Percentiles rank a stretch among this genome's conserved stretches.
Evolutionary conservation across 1,284 basidiomycete species (phyloP).

Genomic region (Boletellus sp.): DNA sequence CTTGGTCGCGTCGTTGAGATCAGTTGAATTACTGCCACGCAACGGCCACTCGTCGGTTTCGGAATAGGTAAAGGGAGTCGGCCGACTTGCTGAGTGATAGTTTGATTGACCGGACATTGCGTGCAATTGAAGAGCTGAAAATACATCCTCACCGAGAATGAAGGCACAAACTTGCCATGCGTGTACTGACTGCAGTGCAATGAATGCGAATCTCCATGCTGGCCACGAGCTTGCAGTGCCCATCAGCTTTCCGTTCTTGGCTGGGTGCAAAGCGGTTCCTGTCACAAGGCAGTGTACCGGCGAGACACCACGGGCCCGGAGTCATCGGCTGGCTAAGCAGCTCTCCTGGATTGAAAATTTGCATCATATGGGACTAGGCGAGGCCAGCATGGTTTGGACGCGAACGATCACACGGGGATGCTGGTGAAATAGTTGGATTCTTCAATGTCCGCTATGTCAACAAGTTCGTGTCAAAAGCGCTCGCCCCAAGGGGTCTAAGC

Average conservation of each 20-base stretch:
- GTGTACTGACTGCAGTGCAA: too few relatives aligned
- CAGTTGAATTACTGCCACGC: background rate
- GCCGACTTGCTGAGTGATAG: too few relatives aligned
- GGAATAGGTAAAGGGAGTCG: background rate
- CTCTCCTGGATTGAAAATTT: slow-evolving; percentile 29
- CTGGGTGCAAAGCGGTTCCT: slow-evolving; percentile 35
- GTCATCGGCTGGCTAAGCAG: slow-evolving; percentile 32
- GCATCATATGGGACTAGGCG: slow-evolving; percentile 34
- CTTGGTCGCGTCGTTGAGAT: background rate
- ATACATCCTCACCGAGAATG: background rate
- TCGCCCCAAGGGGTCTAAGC: slow-evolving; percentile 9
- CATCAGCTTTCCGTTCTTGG: slow-evolving; percentile 48
- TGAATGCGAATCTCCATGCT: too few relatives aligned
- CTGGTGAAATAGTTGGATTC: slow-evolving; percentile 3
- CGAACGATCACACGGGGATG: background rate
- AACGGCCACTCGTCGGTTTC: background rate
- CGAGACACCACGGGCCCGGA: slow-evolving; percentile 22
- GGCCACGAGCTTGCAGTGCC: slow-evolving; percentile 8
- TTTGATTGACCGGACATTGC: too few relatives aligned
- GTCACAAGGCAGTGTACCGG: slow-evolving; percentile 35
- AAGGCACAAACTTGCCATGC: too few relatives aligned
- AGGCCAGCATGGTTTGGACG: background rate
- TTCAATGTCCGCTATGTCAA: slow-evolving; percentile 13
- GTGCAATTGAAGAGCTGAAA: background rate
- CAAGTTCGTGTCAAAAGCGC: slow-evolving; percentile 5